These are phyloP conservation scores for Combretum micranthum DNA, from an alignment of 345 rosid species.

Conservation along the genomic window DNA sequence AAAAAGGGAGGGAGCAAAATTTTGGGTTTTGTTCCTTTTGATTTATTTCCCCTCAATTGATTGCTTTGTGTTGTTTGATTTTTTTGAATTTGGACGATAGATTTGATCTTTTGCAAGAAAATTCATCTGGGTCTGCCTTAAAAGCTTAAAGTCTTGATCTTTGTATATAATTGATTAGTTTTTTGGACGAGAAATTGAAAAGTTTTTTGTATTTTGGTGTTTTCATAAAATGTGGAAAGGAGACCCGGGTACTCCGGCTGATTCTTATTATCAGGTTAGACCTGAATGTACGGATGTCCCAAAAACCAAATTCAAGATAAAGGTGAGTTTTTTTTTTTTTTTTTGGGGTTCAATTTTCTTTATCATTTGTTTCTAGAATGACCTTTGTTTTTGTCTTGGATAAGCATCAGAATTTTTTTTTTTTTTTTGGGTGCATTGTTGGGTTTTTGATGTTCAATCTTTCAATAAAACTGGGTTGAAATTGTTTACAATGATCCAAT, in stretches of 20 bases:
- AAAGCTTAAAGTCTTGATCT: background rate
- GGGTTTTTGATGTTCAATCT: too few species aligned
- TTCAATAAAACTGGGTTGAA: too few species aligned
- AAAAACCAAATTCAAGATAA: conserved; percentile 82
- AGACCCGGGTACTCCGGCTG: conserved; percentile 55
- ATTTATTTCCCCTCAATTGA: too few species aligned
- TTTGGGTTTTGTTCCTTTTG: too few species aligned
- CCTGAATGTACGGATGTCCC: conserved; percentile 94
- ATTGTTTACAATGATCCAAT: too few species aligned
- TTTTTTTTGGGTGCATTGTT: too few species aligned
- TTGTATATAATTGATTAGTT: background rate
- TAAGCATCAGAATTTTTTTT: background rate
- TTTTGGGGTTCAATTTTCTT: background rate
- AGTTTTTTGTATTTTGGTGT: conserved; percentile 7
- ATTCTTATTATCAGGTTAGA: conserved; percentile 87
- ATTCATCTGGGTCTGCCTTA: conserved; percentile 4
- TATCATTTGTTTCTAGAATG: background rate
- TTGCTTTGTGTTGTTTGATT: too few species aligned
- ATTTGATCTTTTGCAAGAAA: too few species aligned
- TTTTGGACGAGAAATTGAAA: background rate
- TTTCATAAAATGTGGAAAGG: conserved; percentile 55
- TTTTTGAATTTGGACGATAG: too few species aligned
- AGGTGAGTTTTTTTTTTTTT: conserved; percentile 38
- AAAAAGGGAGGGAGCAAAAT: too few species aligned
- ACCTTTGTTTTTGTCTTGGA: background rate